Conservation (phyloP, 2,329 filamentous ascomycete species). For the Karstenula rhodostoma region DNA sequence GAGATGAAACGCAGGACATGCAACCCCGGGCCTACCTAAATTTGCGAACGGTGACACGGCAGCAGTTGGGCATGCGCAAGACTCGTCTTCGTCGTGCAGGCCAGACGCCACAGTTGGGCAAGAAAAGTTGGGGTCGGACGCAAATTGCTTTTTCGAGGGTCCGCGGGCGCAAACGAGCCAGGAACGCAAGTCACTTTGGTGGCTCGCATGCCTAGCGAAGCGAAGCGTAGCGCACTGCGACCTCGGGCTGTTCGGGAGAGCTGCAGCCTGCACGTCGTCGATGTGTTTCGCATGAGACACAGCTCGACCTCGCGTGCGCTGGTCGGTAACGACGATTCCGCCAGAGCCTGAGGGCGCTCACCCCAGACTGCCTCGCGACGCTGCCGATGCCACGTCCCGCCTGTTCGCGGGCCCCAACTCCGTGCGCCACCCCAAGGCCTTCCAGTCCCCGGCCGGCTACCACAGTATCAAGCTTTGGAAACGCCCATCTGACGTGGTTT, state of each 20-base stretch:
- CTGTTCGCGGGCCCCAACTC: conserved; percentile 4
- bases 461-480: background rate
- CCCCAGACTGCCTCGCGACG: background rate
- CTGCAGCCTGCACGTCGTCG: conserved; percentile 3
- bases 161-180: background rate
- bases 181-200: background rate
- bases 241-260: background rate
- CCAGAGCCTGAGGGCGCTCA: background rate
- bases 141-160: background rate
- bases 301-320: background rate
- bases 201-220: background rate
- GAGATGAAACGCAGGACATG: conserved; percentile 19
- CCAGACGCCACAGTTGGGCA: background rate
- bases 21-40: conserved; percentile 11
- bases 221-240: background rate
- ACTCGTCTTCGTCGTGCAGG: background rate
- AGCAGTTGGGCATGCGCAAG: conserved; percentile 1
- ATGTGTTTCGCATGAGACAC: background rate
- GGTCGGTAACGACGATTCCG: background rate
- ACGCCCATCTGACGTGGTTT: background rate
- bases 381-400: background rate
- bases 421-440: background rate
- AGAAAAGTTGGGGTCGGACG: background rate
- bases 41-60: conserved; percentile 12
- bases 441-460: background rate